Percentiles rank a stretch among this genome's conserved stretches.
These are phyloP conservation scores for Talaromyces sp. DNA, from an alignment of 2,329 filamentous ascomycete genomes.

Conservation along the genomic window DNA sequence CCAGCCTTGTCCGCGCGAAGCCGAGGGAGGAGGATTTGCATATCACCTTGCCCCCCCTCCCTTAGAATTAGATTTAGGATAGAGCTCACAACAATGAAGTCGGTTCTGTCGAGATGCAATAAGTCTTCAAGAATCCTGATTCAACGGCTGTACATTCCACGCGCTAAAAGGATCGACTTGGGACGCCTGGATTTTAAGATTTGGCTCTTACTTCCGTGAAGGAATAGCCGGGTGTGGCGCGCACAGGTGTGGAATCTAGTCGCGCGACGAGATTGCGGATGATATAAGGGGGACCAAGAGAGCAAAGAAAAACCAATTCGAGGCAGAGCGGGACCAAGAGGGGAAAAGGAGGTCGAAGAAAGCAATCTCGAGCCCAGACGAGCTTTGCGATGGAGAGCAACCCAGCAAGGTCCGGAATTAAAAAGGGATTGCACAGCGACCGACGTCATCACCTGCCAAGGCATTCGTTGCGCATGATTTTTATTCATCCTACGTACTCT, in stretches of 20 bases:
- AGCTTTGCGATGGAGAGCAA: background rate
- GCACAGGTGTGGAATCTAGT: slow-evolving; percentile 6
- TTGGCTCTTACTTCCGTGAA: background rate
- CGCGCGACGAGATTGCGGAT: background rate
- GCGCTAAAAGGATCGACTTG: slow-evolving; percentile 4
- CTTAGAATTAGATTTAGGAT: no score
- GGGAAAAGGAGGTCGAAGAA: background rate
- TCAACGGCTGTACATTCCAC: slow-evolving; percentile 3
- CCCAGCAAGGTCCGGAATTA: background rate
- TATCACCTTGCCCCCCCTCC: no score
- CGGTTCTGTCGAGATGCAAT: no score
- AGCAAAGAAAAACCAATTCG: background rate
- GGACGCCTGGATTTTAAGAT: slow-evolving; percentile 5
- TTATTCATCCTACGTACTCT: background rate
- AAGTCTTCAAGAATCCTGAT: no score
- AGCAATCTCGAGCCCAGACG: no score
- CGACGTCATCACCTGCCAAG: slow-evolving; percentile 13
- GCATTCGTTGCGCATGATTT: background rate
- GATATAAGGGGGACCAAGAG: background rate
- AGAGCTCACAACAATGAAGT: no score
- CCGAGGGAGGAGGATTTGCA: no score
- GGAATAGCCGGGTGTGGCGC: slow-evolving; percentile 6
- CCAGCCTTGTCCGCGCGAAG: no score
- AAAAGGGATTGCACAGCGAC: background rate
- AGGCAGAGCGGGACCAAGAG: background rate